Evolutionary conservation across 768 basidiomycete genomes (phyloP).

Genomic region (Clavaria fumosa): DNA sequence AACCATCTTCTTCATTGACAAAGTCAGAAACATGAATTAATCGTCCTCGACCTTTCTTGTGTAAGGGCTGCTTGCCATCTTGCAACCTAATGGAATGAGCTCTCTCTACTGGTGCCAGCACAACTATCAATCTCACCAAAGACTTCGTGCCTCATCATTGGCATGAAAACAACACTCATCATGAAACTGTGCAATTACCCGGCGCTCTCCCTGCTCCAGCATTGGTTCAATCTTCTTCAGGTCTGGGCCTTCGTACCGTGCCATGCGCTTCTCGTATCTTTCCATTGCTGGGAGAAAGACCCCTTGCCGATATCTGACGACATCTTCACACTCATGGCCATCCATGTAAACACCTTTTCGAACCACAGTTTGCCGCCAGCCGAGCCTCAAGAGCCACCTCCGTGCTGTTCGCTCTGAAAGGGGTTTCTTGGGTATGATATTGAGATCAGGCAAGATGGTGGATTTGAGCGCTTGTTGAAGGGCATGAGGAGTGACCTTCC

Average conservation of each 20-base stretch:
- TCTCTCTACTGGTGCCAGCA: neutral
- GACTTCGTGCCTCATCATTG: constrained; percentile 13
- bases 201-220: neutral
- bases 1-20: constrained; percentile 11
- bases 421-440: constrained; percentile 6
- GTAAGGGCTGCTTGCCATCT: constrained; percentile 10
- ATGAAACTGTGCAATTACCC: constrained; percentile 14
- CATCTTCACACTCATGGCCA: constrained; percentile 22
- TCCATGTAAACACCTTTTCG: constrained; percentile 20
- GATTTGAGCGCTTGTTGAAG: constrained; percentile 9
- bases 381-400: constrained; percentile 19
- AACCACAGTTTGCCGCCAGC: constrained; percentile 14
- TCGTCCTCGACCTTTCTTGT: constrained; percentile 14
- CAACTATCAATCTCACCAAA: constrained; percentile 6
- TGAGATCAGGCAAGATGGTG: constrained; percentile 10
- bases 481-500: constrained; percentile 8
- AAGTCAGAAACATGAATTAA: constrained; percentile 12
- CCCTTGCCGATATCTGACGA: constrained; percentile 17
- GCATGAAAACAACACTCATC: constrained; percentile 21
- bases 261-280: constrained; percentile 7
- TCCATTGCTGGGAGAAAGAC: constrained; percentile 13
- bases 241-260: constrained; percentile 7
- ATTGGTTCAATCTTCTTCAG: neutral
- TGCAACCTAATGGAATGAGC: constrained; percentile 2
- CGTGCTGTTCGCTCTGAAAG: constrained; percentile 14